Conservation (phyloP, 1,139 yeast genomes). For the Lodderomyces margitis region DNA sequence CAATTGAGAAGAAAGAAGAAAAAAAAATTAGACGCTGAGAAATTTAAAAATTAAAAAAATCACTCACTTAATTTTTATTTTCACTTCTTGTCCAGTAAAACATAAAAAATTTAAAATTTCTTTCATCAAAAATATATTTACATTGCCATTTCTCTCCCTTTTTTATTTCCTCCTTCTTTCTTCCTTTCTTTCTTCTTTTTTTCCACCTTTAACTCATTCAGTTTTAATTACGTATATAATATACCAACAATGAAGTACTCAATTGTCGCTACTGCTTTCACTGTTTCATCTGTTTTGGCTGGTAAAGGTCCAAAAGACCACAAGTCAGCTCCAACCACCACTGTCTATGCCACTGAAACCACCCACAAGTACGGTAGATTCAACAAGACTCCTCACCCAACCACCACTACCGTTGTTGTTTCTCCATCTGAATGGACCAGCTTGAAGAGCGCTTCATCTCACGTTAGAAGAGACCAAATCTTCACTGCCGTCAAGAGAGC, state of each 20-base stretch:
- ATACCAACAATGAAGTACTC: constrained; percentile 11
- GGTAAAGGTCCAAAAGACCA: constrained; percentile 11
- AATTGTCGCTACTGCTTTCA: constrained; percentile 9
- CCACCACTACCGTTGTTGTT: constrained; percentile 27
- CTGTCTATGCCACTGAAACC: constrained; percentile 13
- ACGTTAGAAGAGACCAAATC: constrained; percentile 6
- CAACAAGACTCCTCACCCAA: constrained; percentile 43
- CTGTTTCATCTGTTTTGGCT: constrained; percentile 14
- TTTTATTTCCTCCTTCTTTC: not conserved
- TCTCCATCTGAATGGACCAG: constrained; percentile 29
- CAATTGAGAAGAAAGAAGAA: not conserved
- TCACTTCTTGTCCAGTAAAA: no score
- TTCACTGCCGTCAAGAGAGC: constrained; percentile 12
- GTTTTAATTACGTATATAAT: not conserved
- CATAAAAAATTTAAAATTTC: no score
- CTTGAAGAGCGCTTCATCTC: constrained; percentile 20
- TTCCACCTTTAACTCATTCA: not conserved
- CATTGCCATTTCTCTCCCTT: not conserved
- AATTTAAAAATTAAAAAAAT: not conserved
- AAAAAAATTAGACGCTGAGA: not conserved
- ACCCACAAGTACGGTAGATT: constrained; percentile 37
- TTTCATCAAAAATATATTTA: not conserved
- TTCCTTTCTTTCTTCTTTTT: not conserved
- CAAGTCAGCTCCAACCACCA: constrained; percentile 8
- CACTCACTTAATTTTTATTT: not conserved